A percentile compares a stretch with the other conserved stretches of the same genome.
phyloP scores from a whole-genome alignment of 192 early-diverging fungal genomes.

The Coemansia sp. region DNA sequence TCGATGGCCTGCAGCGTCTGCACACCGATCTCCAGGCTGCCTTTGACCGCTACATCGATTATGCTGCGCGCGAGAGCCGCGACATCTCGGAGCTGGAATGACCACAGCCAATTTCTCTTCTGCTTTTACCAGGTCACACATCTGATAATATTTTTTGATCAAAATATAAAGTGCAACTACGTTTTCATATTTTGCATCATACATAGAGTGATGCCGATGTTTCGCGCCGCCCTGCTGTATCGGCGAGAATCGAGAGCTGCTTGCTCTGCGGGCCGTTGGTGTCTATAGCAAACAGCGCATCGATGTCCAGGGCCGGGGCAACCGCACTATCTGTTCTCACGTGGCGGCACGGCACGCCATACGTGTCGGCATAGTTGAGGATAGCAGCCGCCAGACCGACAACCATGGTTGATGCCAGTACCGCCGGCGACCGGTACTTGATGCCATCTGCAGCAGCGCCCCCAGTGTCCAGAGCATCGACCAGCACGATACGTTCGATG shows the following conservation, averaged over 20 bases:
- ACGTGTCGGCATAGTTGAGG: conserved; percentile 36
- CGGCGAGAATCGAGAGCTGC: not conserved
- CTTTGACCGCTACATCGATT: conserved; percentile 38
- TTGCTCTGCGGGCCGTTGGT: not conserved
- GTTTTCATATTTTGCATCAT: too few species aligned
- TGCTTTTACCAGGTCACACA: too few species aligned
- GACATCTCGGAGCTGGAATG: conserved; percentile 19
- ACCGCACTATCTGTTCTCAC: conserved; percentile 1
- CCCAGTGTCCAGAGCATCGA: conserved; percentile 12
- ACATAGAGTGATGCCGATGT: conserved; percentile 31
- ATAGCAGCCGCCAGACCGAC: conserved; percentile 41
- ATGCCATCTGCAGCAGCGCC: not conserved
- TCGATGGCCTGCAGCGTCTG: conserved; percentile 27
- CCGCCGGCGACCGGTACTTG: conserved; percentile 38
- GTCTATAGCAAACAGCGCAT: conserved; percentile 27
- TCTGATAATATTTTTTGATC: too few species aligned
- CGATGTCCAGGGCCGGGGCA: conserved; percentile 8
- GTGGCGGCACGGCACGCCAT: conserved; percentile 29
- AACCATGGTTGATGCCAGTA: conserved; percentile 33
- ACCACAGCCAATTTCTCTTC: too few species aligned
- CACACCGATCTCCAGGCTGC: conserved; percentile 17
- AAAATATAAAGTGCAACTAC: too few species aligned
- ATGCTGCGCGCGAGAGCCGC: conserved; percentile 44
- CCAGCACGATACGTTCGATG: conserved; percentile 24
- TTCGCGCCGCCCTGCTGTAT: conserved; percentile 15